Evolutionary conservation across 176 grass and related monocot genomes (phyloP), one percentile per base, ranked within the genome.

Genomic region (Canna indica): DNA sequence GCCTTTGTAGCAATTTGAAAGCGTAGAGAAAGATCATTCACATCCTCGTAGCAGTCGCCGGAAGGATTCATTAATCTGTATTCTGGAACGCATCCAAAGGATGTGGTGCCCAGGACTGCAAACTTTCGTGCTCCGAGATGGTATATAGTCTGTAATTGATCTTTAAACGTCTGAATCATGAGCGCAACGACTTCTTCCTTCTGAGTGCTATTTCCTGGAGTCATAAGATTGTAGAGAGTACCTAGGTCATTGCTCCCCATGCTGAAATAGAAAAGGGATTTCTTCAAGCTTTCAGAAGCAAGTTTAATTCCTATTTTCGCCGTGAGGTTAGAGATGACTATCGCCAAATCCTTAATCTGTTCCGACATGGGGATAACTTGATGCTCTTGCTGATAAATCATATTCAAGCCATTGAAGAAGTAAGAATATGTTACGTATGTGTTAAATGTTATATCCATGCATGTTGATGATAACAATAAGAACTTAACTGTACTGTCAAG

Each of bases 111-210:
- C 12, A 16, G 1, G 24, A 62, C 74, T 30, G 72, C 69, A 35
- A 85, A 80, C 35, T 80, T 85, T 53, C 82, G 60, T 47, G 67
- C 77, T n/a, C 82, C 82, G 0, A 76, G 52, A 12, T 59, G 5
- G 52, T 73, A 42, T 17, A 73, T 52, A 14, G 18, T 6, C 71
- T 59, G 15, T 14, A 62, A 32, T 32, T 62, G 29, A 5, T 17
- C 59, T 26, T 15, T 18, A 6, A 62, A 62, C 14, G 32, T 14
- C 14, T 18, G 7, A 26, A 33, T 11, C 34, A 80, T 27, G 36
- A 26, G 20, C 1, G 73, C 75, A 56, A 85, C 54, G 47, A 67
- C 59, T 69, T 72, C 33, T 29, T 52, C 14, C 39, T 67, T 68
- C 24, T 12, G 45, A 1, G 73, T 67, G 56, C n/a, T 47, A 73